Conservation (phyloP, 805 yeast species). For the Lipomyces yamanashiensis region DNA sequence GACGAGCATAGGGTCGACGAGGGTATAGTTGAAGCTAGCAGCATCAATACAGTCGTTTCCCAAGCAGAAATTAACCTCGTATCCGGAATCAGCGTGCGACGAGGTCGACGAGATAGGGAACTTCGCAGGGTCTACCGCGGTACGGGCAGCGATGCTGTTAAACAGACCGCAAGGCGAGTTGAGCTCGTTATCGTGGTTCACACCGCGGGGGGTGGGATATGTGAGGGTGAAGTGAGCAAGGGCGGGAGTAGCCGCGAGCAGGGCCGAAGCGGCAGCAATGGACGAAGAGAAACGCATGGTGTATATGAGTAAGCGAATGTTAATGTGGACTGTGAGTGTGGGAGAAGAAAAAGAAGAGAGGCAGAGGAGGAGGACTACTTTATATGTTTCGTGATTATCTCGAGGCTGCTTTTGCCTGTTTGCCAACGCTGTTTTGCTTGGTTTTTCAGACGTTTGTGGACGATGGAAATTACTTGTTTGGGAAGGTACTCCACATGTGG, state of each 20-base stretch:
- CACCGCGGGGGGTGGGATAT: conserved; percentile 40
- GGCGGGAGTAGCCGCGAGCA: conserved; percentile 36
- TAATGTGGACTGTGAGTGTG: background rate
- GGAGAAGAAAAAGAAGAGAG: background rate
- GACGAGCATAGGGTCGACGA: conserved; percentile 34
- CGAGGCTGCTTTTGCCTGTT: background rate
- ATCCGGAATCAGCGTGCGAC: conserved; percentile 37
- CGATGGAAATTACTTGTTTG: background rate
- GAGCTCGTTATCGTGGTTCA: conserved; percentile 38
- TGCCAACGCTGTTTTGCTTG: background rate
- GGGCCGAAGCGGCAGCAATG: conserved; percentile 16
- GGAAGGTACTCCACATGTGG: conserved; percentile 5
- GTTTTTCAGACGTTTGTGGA: background rate
- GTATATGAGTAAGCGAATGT: background rate
- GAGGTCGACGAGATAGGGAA: conserved; percentile 35
- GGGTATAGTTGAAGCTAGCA: conserved; percentile 36
- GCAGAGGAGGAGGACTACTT: background rate
- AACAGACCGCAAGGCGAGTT: conserved; percentile 41
- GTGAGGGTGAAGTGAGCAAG: conserved; percentile 40
- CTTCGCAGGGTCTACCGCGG: conserved; percentile 37
- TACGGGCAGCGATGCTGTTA: conserved; percentile 31
- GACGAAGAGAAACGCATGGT: conserved; percentile 34
- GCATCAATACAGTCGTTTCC: conserved; percentile 32
- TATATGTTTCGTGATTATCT: no score
- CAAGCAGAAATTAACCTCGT: conserved; percentile 38